Evolutionary conservation across 2,329 filamentous ascomycete species (phyloP), one percentile per base, ranked within the genome.

Genomic region (Cercospora sp.): DNA sequence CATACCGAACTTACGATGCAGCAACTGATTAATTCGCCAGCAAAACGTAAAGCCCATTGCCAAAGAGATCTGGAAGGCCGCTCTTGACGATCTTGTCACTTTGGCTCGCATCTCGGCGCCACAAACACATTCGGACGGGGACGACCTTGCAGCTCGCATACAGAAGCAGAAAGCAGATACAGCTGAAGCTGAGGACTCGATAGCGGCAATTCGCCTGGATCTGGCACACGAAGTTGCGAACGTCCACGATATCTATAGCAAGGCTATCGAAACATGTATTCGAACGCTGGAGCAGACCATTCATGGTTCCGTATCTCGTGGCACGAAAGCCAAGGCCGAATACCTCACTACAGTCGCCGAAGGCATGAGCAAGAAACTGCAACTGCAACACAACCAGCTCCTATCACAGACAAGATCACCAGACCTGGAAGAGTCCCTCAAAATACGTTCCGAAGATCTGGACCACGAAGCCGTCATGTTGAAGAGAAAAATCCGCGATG

Each of bases 251-350:
- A 71, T 78, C 0, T 80, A 84, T 69, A 77, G 78, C 30, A 57
- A 75, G 20, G 69, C 81, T 18, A 75, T 82, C 10, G 76, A 79
- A 51, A 73, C 75, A n/a, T 73, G 75, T 45, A 81, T 85, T 60
- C 77, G 76, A 16, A 77, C 80, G 36, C 78, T 84, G 7, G 83
- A 85, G 72, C 83, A 83, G 68, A 82, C 79, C 0, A 79, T 83
- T 40, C 82, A 84, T 69, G 83, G 83, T 60, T 75, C 79, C 3
- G 73, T 84, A 0, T 75, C 82, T 1, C 77, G 83, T 0, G 75
- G 76, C 51, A 78, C 78, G 2, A 79, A 80, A 65, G 78, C 82
- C 0, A 78, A 80, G 62, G 80, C 82, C 0, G 82, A 84, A 42
- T 79, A 81, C 48, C 72, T 84, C 0, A 78, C 78, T 8, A 73